Percentiles rank a stretch among this genome's conserved stretches.
Evolutionary conservation across 148 eudicot genomes (phyloP).

Genomic region (Diospyros kaki): DNA sequence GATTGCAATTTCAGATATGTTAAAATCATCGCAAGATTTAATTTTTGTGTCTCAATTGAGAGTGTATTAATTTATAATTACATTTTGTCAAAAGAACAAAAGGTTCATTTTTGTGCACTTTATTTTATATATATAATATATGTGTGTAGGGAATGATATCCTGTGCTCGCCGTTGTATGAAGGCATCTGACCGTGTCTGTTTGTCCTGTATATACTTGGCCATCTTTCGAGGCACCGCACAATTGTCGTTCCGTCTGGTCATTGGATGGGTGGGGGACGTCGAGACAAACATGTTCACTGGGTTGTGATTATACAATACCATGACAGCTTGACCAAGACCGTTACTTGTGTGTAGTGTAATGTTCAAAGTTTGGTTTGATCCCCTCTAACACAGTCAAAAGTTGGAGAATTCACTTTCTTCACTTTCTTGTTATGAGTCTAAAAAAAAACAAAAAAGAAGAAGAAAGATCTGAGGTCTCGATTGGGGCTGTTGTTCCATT

Average conservation of each 20-base stretch:
- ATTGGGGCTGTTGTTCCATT: neutral
- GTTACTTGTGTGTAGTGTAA: neutral
- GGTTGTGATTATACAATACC: neutral
- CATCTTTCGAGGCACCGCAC: neutral
- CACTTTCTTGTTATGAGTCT: neutral
- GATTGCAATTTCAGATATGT: no score
- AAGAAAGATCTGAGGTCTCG: neutral
- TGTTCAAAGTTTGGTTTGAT: no score
- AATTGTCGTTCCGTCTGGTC: neutral
- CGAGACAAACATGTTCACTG: no score
- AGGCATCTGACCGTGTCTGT: neutral
- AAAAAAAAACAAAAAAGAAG: neutral
- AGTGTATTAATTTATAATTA: no score
- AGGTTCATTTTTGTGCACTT: no score
- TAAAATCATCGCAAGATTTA: no score
- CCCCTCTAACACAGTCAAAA: neutral
- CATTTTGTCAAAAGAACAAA: no score
- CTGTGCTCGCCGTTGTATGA: no score
- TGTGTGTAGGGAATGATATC: no score
- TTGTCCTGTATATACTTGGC: neutral
- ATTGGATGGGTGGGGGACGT: neutral
- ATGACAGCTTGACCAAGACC: neutral
- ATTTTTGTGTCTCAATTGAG: no score
- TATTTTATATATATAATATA: no score
- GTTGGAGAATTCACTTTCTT: slow-evolving; percentile 10